Base-by-base conservation (phyloP, 2,329 filamentous ascomycete species). In the Beauveria bassiana region DNA sequence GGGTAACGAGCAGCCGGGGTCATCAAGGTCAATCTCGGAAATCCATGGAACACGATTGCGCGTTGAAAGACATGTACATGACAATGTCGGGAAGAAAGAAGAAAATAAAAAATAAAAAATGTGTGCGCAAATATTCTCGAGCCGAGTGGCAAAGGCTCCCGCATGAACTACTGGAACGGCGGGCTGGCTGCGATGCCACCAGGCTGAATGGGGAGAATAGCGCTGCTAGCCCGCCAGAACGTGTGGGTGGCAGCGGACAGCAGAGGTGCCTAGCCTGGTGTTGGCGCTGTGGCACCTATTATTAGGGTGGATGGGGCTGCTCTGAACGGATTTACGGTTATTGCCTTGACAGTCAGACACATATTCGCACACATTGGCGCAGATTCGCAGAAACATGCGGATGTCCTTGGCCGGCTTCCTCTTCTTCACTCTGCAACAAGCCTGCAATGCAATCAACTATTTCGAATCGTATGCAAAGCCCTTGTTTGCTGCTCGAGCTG, bases 121-220 rank as follows among this genome's bases (percentile, higher is more conserved):
- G 22, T 55, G 51, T 50, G 51, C 31, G 51, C 43, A n/a, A n/a
- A 55, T 43, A 55, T 31, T 49, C 20, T 61, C 51, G n/a, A 50
- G 45, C 51, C 51, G 51, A 55, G 59, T 61, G 59, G 59, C 59
- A 50, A 61, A 61, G 42, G 18, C 43, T 61, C 51, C 59, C 24
- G 59, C 59, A 54, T 61, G 59, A 53, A 53, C 59, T 55, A 53
- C 59, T 55, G 42, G 43, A 49, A 55, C 26, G 47, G 26, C 57
- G 51, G 38, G 57, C 57, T 52, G 42, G n/a, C 28, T 31, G 55
- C 55, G 55, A 31, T 46, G 54, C 5, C 16, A 55, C 52, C 31
- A 57, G 38, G 5, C 10, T 57, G 9, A 26, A 20, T 31, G 31
- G 14, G 14, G 18, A 34, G 49, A n/a, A 50, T 58, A 20, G 45